A percentile compares a stretch with the other conserved stretches of the same genome.
phyloP scores from a whole-genome alignment of 2,329 filamentous ascomycete genomes.

The Dactylellina leptospora region DNA sequence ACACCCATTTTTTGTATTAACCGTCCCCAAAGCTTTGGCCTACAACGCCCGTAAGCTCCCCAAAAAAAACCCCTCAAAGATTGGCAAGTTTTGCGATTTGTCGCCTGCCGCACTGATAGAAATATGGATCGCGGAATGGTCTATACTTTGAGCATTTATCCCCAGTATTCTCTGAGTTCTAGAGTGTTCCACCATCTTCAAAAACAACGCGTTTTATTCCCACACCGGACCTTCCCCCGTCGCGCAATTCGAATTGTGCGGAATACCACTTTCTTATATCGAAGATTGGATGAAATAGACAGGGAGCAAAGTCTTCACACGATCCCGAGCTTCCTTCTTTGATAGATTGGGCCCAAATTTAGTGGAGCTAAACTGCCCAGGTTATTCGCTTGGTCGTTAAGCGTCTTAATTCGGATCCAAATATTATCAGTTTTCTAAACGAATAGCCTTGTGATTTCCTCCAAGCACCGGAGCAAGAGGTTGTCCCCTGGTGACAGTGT shows the following conservation, averaged over 20 bases:
- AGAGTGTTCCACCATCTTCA: too few species aligned
- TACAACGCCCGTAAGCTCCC: background rate
- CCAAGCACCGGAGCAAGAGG: conserved; percentile 37
- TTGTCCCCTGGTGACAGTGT: conserved; percentile 34
- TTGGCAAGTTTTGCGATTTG: background rate
- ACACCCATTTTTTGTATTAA: background rate
- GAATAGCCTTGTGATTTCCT: conserved; percentile 44
- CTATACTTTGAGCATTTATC: background rate
- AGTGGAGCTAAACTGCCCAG: conserved; percentile 13
- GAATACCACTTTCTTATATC: conserved; percentile 9
- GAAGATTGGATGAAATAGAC: conserved; percentile 44
- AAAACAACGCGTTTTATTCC: too few species aligned
- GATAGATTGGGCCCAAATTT: conserved; percentile 7
- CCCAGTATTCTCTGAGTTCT: background rate
- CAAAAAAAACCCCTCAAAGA: conserved; percentile 8
- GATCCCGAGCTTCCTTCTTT: conserved; percentile 9
- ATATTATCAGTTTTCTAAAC: conserved; percentile 50
- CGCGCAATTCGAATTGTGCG: background rate
- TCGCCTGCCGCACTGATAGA: conserved; percentile 23
- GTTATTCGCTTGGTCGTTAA: conserved; percentile 53
- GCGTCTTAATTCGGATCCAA: conserved; percentile 52
- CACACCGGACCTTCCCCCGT: background rate
- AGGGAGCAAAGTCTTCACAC: conserved; percentile 13
- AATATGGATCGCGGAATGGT: background rate
- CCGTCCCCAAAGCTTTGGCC: conserved; percentile 27